phyloP scores from a whole-genome alignment of 2,329 filamentous ascomycete species.

The Fusarium palustre region DNA sequence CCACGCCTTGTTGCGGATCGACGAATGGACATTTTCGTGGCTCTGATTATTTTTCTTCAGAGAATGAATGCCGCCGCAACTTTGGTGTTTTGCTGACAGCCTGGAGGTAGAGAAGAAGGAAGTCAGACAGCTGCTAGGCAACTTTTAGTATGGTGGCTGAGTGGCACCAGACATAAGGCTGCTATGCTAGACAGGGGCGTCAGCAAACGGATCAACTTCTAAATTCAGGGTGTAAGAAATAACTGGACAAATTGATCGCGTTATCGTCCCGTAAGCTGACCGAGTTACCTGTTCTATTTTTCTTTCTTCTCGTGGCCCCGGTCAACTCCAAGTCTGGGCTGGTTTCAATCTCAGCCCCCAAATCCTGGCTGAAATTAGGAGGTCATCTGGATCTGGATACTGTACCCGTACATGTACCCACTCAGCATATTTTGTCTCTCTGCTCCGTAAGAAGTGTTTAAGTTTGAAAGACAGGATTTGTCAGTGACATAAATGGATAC shows the following conservation, averaged over 20 bases:
- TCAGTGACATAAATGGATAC: background rate
- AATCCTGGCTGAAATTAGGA: background rate
- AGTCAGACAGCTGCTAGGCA: background rate
- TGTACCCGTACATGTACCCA: background rate
- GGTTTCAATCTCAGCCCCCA: conserved; percentile 27
- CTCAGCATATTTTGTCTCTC: background rate
- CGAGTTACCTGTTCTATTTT: background rate
- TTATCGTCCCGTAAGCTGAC: background rate
- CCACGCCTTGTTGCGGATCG: conserved; percentile 38
- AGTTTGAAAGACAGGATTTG: background rate
- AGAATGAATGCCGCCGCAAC: background rate
- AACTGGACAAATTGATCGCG: background rate
- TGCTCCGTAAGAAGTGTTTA: background rate
- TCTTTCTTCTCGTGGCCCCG: background rate
- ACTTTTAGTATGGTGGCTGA: background rate
- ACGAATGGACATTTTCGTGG: conserved; percentile 24
- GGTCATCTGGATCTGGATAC: background rate
- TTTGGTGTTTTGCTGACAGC: conserved; percentile 4
- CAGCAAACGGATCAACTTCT: background rate
- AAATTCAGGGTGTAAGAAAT: background rate
- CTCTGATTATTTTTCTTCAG: background rate
- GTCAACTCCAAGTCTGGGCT: background rate
- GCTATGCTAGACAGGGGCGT: background rate
- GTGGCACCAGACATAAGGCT: conserved; percentile 5
- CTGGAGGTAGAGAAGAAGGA: background rate